phyloP scores from a whole-genome alignment of 2,329 filamentous ascomycete species.

The Aspergillus eucalypticola region DNA sequence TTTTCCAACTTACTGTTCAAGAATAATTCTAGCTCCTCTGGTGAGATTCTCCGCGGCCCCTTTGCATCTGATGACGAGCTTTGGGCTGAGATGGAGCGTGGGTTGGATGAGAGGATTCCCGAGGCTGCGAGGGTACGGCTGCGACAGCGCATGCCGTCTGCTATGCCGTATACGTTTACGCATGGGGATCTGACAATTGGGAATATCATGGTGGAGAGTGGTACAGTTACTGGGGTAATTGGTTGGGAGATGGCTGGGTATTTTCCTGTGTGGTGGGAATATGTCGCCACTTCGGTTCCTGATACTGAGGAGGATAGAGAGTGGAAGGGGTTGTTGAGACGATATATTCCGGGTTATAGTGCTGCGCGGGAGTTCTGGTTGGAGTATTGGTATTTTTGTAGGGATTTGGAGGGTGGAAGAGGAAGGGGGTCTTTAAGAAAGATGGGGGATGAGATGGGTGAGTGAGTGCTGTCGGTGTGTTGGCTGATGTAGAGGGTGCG shows the following conservation, averaged over 20 bases:
- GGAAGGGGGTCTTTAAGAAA: too few species aligned
- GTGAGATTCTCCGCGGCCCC: background rate
- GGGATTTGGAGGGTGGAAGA: conserved; percentile 1
- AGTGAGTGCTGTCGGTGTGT: too few species aligned
- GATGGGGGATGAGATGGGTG: too few species aligned
- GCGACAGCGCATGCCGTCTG: conserved; percentile 19
- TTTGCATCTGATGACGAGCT: conserved; percentile 17
- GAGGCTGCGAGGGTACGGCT: conserved; percentile 9
- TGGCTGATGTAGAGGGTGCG: too few species aligned
- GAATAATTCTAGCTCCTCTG: too few species aligned
- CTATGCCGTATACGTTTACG: conserved; percentile 40
- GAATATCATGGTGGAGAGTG: conserved; percentile 44
- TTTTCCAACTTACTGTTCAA: conserved; percentile 17
- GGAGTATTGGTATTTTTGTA: conserved; percentile 21
- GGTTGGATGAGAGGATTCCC: conserved; percentile 5
- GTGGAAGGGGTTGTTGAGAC: conserved; percentile 22
- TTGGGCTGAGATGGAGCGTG: conserved; percentile 15
- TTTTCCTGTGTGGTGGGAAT: conserved; percentile 44
- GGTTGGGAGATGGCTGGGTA: conserved; percentile 44
- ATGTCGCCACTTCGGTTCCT: conserved; percentile 15
- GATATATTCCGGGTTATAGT: conserved; percentile 22
- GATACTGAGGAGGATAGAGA: conserved; percentile 22
- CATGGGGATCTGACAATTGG: conserved; percentile 40
- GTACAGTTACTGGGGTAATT: conserved; percentile 41
- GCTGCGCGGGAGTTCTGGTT: conserved; percentile 22